A percentile compares a stretch with the other conserved stretches of the same genome.
Evolutionary conservation across 2,329 filamentous ascomycete genomes (phyloP).

Genomic region (Neofusicoccum umdonicola): DNA sequence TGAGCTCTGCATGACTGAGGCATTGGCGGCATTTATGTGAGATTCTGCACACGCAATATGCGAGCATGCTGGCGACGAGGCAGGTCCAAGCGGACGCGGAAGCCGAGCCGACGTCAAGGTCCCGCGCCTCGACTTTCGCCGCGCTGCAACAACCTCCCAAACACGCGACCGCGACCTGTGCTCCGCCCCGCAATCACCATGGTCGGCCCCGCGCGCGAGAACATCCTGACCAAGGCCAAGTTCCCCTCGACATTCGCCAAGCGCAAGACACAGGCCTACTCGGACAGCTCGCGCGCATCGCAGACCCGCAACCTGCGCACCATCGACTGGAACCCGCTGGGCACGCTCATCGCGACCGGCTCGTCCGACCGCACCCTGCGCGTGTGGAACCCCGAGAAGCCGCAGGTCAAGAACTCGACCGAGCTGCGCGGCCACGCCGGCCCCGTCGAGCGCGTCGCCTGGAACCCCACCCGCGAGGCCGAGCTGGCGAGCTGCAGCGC

Average conservation of each 20-base stretch:
- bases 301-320: conserved; percentile 57
- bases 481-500: conserved; percentile 72
- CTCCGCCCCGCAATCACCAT: conserved; percentile 10
- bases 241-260: conserved; percentile 66
- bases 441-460: conserved; percentile 71
- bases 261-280: conserved; percentile 69
- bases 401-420: conserved; percentile 70
- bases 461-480: conserved; percentile 73
- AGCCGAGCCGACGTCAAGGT: no score
- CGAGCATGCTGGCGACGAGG: no score
- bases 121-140: neutral
- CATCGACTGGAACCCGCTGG: conserved; percentile 85
- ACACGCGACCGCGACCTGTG: neutral
- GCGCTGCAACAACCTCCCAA: neutral
- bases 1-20: neutral
- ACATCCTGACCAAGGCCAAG: conserved; percentile 65
- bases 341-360: conserved; percentile 80
- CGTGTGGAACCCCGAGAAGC: conserved; percentile 79
- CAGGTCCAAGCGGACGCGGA: no score
- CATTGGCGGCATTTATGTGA: neutral
- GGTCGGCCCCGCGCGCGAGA: conserved; percentile 43
- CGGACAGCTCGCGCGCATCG: conserved; percentile 37
- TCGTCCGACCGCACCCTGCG: conserved; percentile 67
- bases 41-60: no score
- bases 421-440: conserved; percentile 68